These are phyloP conservation scores for Trypanosoma scelopori DNA, from an alignment of 208 protist species.

Conservation along the genomic window DNA sequence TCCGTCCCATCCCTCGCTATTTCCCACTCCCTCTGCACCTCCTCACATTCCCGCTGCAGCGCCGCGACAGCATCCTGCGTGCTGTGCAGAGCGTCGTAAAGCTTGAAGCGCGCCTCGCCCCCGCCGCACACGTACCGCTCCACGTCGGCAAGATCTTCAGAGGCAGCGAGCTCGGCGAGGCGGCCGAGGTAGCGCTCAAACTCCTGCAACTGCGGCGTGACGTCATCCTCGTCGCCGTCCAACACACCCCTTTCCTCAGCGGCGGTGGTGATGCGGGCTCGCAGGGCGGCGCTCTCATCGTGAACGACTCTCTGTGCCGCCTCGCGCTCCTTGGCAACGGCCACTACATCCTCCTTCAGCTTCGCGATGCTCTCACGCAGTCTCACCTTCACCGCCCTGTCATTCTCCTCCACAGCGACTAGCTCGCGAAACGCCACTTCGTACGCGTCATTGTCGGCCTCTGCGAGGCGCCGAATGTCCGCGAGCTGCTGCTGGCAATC, in stretches of 20 bases:
- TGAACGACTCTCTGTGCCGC: neutral
- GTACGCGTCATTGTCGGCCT: conserved; percentile 55
- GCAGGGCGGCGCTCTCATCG: conserved; percentile 8
- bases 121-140: conserved; percentile 50
- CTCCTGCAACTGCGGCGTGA: conserved; percentile 24
- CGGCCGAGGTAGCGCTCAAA: conserved; percentile 51
- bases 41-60: conserved; percentile 29
- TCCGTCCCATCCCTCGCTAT: neutral
- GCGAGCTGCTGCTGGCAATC: conserved; percentile 41
- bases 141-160: conserved; percentile 47
- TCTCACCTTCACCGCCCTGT: conserved; percentile 34
- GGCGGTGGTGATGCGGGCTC: neutral
- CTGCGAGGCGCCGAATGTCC: conserved; percentile 38
- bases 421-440: conserved; percentile 75
- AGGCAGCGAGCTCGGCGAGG: conserved; percentile 51
- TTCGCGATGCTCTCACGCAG: conserved; percentile 51
- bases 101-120: conserved; percentile 50
- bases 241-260: neutral
- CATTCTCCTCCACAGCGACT: conserved; percentile 60
- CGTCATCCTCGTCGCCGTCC: conserved; percentile 4
- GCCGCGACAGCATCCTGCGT: conserved; percentile 43
- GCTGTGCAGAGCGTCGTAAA: conserved; percentile 50
- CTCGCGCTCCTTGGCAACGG: conserved; percentile 39
- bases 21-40: conserved; percentile 6
- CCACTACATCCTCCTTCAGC: conserved; percentile 36